Percentiles rank a stretch among this genome's conserved stretches.
Conservation (phyloP, 192 early-diverging fungal genomes). For the Rhizophagus prolifer region DNA sequence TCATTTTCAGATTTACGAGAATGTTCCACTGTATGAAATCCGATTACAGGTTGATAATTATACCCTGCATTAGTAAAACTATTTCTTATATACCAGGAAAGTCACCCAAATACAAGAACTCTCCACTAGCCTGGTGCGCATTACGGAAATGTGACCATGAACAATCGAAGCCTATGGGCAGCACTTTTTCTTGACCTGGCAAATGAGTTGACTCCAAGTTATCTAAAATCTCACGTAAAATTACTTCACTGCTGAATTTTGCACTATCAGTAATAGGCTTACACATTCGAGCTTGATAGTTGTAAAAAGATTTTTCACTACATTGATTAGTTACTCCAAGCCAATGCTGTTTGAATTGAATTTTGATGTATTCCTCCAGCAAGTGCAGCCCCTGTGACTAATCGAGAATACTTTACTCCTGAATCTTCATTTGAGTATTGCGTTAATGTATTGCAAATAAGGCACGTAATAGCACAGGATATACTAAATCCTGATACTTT, state of each 20-base stretch:
- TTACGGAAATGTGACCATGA: not conserved
- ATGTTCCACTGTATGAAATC: not conserved
- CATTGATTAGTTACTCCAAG: not conserved
- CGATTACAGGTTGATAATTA: not conserved
- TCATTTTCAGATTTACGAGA: not conserved
- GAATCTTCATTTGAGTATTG: not conserved
- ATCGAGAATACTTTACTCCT: not conserved
- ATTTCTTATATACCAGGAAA: no score
- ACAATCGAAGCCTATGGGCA: not conserved
- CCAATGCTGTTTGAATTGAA: not conserved
- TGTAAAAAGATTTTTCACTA: not conserved
- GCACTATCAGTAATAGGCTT: not conserved
- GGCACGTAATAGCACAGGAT: not conserved
- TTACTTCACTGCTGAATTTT: not conserved
- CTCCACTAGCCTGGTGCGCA: not conserved
- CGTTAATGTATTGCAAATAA: not conserved
- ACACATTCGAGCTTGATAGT: not conserved
- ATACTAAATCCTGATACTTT: not conserved
- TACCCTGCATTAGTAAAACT: no score
- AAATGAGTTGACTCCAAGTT: not conserved
- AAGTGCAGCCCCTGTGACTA: not conserved
- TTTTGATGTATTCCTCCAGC: not conserved
- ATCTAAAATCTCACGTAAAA: not conserved
- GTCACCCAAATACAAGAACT: not conserved
- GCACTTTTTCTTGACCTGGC: not conserved